These are phyloP conservation scores for Zymoseptoria pseudotritici DNA, from an alignment of 2,329 filamentous ascomycete species.

Conservation along the genomic window DNA sequence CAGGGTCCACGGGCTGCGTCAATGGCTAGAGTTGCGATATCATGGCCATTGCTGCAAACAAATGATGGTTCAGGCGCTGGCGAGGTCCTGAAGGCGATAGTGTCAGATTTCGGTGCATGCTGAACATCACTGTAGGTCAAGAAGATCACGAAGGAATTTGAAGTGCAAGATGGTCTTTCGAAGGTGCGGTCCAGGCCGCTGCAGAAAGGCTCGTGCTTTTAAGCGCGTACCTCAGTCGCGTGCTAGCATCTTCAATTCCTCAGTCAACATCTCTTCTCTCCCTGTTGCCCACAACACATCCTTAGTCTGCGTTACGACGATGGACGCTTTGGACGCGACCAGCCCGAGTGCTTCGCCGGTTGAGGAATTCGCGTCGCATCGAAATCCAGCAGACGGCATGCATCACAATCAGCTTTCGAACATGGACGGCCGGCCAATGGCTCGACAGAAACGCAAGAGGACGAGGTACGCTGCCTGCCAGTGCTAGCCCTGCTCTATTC, in stretches of 20 bases:
- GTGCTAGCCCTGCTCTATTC: neutral
- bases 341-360: neutral
- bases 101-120: neutral
- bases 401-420: conserved; percentile 32
- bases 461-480: conserved; percentile 45
- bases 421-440: conserved; percentile 53
- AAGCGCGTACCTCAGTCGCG: neutral
- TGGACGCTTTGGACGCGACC: neutral
- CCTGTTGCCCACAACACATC: neutral
- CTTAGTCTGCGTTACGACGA: neutral
- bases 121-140: neutral
- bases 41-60: neutral
- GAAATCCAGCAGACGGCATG: neutral
- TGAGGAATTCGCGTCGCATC: neutral
- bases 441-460: conserved; percentile 53
- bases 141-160: neutral
- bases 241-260: neutral
- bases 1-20: neutral
- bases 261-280: neutral
- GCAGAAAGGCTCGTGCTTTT: neutral
- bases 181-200: neutral
- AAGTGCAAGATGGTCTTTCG: neutral
- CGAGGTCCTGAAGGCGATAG: neutral
- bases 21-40: neutral
- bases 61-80: neutral